Conservation (phyloP, 108 stramenopile genomes). For the Nannochloropsis gaditana region DNA sequence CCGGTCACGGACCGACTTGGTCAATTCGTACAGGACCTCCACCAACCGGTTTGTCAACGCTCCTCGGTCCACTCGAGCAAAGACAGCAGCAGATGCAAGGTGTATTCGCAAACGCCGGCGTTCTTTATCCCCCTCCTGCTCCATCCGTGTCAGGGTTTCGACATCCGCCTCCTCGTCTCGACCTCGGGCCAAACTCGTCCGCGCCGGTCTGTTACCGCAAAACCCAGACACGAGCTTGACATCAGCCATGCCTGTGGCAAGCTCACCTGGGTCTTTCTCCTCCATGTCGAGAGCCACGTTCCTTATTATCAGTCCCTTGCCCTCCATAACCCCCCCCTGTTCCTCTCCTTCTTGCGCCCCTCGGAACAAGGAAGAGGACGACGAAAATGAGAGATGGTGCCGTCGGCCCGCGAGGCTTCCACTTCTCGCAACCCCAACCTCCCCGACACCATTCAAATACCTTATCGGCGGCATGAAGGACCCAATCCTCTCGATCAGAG, state of each 20-base stretch:
- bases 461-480: background rate
- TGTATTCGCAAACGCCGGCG: background rate
- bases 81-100: background rate
- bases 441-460: background rate
- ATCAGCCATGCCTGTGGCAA: no score
- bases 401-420: background rate
- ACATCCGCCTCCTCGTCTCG: no score
- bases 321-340: background rate
- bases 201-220: no score
- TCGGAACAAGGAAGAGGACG: background rate
- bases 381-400: slow-evolving; percentile 17
- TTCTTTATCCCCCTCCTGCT: background rate
- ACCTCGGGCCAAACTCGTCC: no score
- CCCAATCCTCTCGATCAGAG: background rate
- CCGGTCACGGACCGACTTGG: background rate
- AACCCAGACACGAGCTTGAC: no score
- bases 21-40: background rate
- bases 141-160: background rate
- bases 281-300: background rate
- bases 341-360: background rate
- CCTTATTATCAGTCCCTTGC: background rate
- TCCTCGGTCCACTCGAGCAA: background rate
- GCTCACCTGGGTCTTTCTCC: background rate
- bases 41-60: slow-evolving; percentile 2
- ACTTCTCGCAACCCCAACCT: background rate